Conservation (phyloP, 768 basidiomycete genomes). For the Kwoniella sp. region DNA sequence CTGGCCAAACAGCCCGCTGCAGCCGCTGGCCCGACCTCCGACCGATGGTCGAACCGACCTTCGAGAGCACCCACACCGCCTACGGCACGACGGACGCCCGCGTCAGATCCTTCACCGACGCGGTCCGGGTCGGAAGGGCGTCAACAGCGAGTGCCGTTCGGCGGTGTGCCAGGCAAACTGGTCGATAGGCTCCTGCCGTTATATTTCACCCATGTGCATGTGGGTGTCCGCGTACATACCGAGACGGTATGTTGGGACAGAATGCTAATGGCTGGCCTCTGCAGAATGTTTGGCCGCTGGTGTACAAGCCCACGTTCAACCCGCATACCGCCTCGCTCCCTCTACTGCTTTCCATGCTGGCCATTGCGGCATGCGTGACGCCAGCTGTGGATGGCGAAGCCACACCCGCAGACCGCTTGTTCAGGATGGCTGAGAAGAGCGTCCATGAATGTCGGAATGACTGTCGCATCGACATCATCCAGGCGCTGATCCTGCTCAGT, state of each 20-base stretch:
- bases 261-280: not conserved
- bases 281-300: constrained; percentile 43
- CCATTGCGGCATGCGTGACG: constrained; percentile 31
- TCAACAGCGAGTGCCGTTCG: not conserved
- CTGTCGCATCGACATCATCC: constrained; percentile 25
- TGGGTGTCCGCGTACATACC: too few species aligned
- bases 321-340: constrained; percentile 19
- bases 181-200: constrained; percentile 32
- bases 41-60: too few species aligned
- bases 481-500: constrained; percentile 33
- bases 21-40: not conserved
- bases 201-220: constrained; percentile 43
- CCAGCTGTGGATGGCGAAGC: not conserved
- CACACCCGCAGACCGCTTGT: constrained; percentile 19
- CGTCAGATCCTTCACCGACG: not conserved
- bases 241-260: too few species aligned
- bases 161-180: constrained; percentile 10
- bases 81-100: not conserved
- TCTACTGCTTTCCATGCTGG: constrained; percentile 34
- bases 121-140: not conserved
- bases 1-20: not conserved
- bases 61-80: too few species aligned
- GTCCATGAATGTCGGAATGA: constrained; percentile 14
- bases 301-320: constrained; percentile 42
- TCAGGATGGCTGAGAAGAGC: constrained; percentile 22